Base-by-base conservation (phyloP, 73 alveolate genomes). In the Paramecium bursaria region DNA sequence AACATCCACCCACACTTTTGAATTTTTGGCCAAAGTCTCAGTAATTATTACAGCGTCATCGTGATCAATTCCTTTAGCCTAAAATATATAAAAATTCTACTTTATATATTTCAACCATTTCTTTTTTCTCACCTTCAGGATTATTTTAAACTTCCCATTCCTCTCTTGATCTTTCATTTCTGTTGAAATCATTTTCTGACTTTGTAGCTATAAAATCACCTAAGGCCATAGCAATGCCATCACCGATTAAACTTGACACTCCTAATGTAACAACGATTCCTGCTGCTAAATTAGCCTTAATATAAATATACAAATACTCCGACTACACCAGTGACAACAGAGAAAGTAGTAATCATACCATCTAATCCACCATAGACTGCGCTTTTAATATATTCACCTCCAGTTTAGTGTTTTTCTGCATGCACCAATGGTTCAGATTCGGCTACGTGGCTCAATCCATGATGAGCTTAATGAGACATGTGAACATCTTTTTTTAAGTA, bases 331-430 rank as follows among this genome's bases (percentile, higher is more conserved):
- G 75, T 67, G 9, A 76, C 88, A 6, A 79, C 85, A 15, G 89
- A 79, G 73, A 53, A 79, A n/a, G 89, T 79, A 4, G 85, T 79
- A 1, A 79, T 73, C 50, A 42, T 54, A 21, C 89, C 89, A 79
- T 79, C 89, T 27, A 79, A 39, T 25, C 89, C 89, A 19, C 89
- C 89, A 53, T 79, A 79, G 3, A 79, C 89, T 13, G 85, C 85
- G 54, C 89, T 79, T 73, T 79, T 79, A 31, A 79, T 79, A 35
- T 79, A 57, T 10, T 61, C 89, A 48, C 89, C 89, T 1, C 77
- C 73, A 1, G 15, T 50, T 23, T 75, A 50, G 31, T 75, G 77
- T 17, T 22, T 15, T 75, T 75, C 88, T 10, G 26, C 75, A 75
- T 75, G 88, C n/a, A n/a, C n/a, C n/a, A n/a, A n/a, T n/a, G n/a